Conservation (phyloP, 129 eudicot genomes). For the Arctium lappa region DNA sequence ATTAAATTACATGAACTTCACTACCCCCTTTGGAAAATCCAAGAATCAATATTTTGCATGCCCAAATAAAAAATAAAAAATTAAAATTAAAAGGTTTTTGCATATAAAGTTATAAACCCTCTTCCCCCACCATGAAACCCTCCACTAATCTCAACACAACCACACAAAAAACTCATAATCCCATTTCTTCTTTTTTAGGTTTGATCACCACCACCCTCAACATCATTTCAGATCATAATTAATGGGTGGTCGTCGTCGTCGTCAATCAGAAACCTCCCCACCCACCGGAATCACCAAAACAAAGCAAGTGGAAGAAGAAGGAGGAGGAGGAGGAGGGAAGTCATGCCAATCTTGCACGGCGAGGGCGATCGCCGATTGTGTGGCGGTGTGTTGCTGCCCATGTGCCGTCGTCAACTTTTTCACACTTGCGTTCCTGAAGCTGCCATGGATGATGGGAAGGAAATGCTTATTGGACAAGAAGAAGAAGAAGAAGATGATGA, state of each 20-base stretch:
- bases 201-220: neutral
- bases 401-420: constrained; percentile 60
- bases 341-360: constrained; percentile 73
- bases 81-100: neutral
- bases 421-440: constrained; percentile 52
- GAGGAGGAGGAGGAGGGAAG: constrained; percentile 37
- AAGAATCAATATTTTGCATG: constrained; percentile 42
- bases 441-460: constrained; percentile 60
- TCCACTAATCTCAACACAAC: neutral
- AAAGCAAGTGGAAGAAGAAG: constrained; percentile 17
- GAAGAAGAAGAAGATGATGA: constrained; percentile 35
- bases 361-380: constrained; percentile 67
- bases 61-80: neutral
- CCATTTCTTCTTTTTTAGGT: neutral
- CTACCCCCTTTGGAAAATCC: constrained; percentile 48
- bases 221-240: neutral
- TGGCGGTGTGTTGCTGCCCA: constrained; percentile 76
- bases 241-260: constrained; percentile 12
- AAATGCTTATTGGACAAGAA: constrained; percentile 34
- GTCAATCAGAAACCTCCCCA: constrained; percentile 28
- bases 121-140: neutral
- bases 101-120: constrained; percentile 39
- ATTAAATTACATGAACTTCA: constrained; percentile 43
- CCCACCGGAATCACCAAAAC: constrained; percentile 31
- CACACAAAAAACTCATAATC: neutral